Base-by-base conservation (phyloP, 2,329 filamentous ascomycete species). In the Aureobasidium sp. region DNA sequence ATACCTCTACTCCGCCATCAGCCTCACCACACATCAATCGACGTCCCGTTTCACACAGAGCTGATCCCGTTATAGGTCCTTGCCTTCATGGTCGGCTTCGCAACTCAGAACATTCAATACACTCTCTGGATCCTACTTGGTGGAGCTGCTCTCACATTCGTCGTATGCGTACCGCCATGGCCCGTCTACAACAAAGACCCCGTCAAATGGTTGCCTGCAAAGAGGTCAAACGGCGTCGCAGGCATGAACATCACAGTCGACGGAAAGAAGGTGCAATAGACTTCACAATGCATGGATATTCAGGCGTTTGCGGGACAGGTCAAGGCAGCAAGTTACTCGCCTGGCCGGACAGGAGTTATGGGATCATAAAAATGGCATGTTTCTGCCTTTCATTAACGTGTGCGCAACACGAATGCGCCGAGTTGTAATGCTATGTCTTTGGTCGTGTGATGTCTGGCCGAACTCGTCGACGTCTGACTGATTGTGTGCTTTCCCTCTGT, bases 141-240 rank as follows among this genome's bases (percentile, higher is more conserved):
- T 13, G 94, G 94, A 66, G 90, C 91, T 6, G 81, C 84, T 7
- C 76, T 96, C 66, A 89, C 91, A 41, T 93, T 96, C 69, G 72
- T 96, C 63, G 77, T 87, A 50, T 83, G 92, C 59, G 87, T 97
- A 11, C 94, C 94, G n/a, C 88, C 91, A 3, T 99, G 93, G 93
- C 91, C 93, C 1, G 86, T 95, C 70, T 97, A 87, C 81, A 97
- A 96, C 71, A 84, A 83, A 73, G 82, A 96, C 67, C 90, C 92
- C 2, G 84, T 95, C 70, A 85, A 83, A 68, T 99, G 92, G 91
- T 77, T 97, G 59, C 86, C 88, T 10, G 79, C 84, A 15, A 79
- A 69, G 75, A 81, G 69, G 73, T 66, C 59, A 57, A 75, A 70
- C 59, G 70, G 68, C 67, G 72, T 74, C 69, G 73, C 71, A 67